Percentiles rank a stretch among this genome's conserved stretches.
These are phyloP conservation scores for Yamadazyma atlantica DNA, from an alignment of 1,139 yeast species.

Conservation along the genomic window DNA sequence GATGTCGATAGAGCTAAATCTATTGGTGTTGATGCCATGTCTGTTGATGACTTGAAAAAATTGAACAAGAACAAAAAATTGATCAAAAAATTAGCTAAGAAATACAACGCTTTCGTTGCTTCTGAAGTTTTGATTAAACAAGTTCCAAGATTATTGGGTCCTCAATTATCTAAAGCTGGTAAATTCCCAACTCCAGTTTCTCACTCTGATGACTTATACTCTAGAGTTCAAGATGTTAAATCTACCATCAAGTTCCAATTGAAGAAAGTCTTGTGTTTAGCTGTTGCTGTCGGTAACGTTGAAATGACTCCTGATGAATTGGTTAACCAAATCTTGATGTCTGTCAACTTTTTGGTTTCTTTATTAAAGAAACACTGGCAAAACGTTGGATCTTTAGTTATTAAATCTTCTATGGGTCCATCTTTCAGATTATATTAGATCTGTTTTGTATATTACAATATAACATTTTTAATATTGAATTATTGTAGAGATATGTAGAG, in stretches of 20 bases:
- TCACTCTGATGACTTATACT: slow-evolving; percentile 96
- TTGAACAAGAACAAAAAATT: slow-evolving; percentile 99
- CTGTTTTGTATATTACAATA: slow-evolving; percentile 10
- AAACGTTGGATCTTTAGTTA: slow-evolving; percentile 98
- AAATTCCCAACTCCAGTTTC: slow-evolving; percentile 99
- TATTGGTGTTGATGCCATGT: slow-evolving; percentile 99
- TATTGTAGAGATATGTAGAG: slow-evolving; percentile 1
- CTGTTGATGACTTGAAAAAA: slow-evolving; percentile 99
- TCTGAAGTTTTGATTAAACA: slow-evolving; percentile 99
- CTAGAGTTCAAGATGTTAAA: slow-evolving; percentile 95
- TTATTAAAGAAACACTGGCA: slow-evolving; percentile 99
- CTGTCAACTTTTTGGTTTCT: slow-evolving; percentile 99
- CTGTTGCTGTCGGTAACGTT: slow-evolving; percentile 98
- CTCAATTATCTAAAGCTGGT: slow-evolving; percentile 99
- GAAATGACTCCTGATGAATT: slow-evolving; percentile 96
- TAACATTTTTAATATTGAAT: slow-evolving; percentile 7
- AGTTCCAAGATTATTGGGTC: slow-evolving; percentile 99
- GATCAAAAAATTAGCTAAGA: slow-evolving; percentile 99
- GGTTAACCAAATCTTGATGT: slow-evolving; percentile 98
- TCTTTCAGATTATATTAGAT: slow-evolving; percentile 97
- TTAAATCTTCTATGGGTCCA: slow-evolving; percentile 99
- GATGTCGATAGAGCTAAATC: slow-evolving; percentile 99
- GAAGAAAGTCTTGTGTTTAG: slow-evolving; percentile 90
- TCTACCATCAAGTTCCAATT: slow-evolving; percentile 99
- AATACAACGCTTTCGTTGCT: slow-evolving; percentile 99